Conservation (phyloP, 805 yeast species). For the Wilhelminamyces savonicus region DNA sequence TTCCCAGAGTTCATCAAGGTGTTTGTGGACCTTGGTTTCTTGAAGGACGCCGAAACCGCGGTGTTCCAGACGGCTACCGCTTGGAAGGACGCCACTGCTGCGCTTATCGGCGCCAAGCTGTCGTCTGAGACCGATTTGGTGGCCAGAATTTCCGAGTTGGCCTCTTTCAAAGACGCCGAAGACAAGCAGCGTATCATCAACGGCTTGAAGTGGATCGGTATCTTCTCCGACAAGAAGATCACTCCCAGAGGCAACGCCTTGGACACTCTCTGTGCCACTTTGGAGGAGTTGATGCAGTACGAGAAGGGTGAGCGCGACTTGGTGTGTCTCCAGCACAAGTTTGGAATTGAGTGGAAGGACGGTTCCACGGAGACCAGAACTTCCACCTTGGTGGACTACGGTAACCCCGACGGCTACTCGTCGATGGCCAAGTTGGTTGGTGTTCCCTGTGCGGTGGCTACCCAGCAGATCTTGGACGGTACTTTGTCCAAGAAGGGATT, state of each 20-base stretch:
- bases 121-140: slow-evolving; percentile 65
- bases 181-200: slow-evolving; percentile 82
- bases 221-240: slow-evolving; percentile 69
- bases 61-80: slow-evolving; percentile 52
- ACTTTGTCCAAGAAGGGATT: slow-evolving; percentile 74
- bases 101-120: slow-evolving; percentile 70
- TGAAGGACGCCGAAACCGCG: slow-evolving; percentile 67
- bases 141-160: slow-evolving; percentile 67
- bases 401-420: slow-evolving; percentile 81
- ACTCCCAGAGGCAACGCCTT: slow-evolving; percentile 91
- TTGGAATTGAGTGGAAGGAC: slow-evolving; percentile 94
- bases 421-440: slow-evolving; percentile 99
- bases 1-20: slow-evolving; percentile 98
- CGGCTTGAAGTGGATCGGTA: slow-evolving; percentile 92
- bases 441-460: slow-evolving; percentile 96
- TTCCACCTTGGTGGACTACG: slow-evolving; percentile 91
- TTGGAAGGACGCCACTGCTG: slow-evolving; percentile 86
- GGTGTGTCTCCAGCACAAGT: slow-evolving; percentile 94
- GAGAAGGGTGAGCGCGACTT: slow-evolving; percentile 93
- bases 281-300: slow-evolving; percentile 94
- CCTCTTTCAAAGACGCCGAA: slow-evolving; percentile 72
- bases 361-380: slow-evolving; percentile 90
- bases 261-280: slow-evolving; percentile 94
- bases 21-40: slow-evolving; percentile 87
- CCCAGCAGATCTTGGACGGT: slow-evolving; percentile 79